Base-by-base conservation (phyloP, 495 filamentous ascomycete genomes). In the Penicillium canescens region DNA sequence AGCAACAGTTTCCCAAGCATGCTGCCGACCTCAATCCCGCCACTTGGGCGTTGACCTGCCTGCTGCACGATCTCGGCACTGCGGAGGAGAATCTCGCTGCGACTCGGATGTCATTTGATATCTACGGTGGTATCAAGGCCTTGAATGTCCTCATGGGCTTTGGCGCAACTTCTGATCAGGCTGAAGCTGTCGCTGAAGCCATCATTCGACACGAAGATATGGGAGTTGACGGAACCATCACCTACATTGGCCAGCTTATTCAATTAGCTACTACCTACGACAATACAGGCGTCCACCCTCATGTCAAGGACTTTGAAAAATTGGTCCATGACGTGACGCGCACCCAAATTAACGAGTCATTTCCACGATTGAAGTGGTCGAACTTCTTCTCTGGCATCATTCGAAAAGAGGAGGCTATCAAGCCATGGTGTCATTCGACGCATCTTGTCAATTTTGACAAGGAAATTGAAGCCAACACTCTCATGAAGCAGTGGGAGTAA, bases 141-240 rank as follows among this genome's bases (percentile, higher is more conserved):
- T 12, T 94, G 85, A 47, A 83, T 86, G 56, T 91, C 82, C 71
- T 79, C 78, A 59, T 89, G 82, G 56, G 59, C 1, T 52, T 55
- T 23, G 64, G 61, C 4, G 62, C 67, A 16, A 47, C 54, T 7
- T 28, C 14, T 0, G 64, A 67, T 43, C 67, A 67, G 16, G 64
- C 67, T 16, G 92, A 70, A 59, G 80, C 78, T 16, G 87, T 87
- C 7, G 73, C 76, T 1, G 90, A 92, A 62, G 82, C 88, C 14
- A 84, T 93, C 54, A 89, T 92, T 62, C 79, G 89, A 2, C 90
- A 93, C 67, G 82, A 92, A 63, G 90, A 92, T 60, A 72, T 90
- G 60, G 59, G 64, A 0, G 76, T 76, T 0, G 75, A 67, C 2
- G 90, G 89, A 2, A 86, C 64, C 24, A 83, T 92, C 49, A 86